Evolutionary conservation across 768 basidiomycete species (phyloP).

Genomic region (Podaxis pistillaris): DNA sequence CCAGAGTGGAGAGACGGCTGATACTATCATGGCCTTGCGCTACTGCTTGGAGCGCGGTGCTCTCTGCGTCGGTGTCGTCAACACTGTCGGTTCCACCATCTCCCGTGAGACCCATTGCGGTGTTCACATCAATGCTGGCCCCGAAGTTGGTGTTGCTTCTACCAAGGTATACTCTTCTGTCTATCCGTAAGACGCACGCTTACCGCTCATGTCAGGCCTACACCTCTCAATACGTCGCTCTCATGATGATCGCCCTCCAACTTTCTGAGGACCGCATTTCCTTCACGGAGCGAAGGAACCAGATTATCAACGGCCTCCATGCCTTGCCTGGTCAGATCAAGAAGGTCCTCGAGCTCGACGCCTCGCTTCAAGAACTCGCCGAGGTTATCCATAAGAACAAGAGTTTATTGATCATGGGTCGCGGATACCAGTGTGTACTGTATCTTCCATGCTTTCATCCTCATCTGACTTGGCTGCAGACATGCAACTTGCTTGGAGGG

Average conservation of each 20-base stretch:
- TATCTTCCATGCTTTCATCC: background rate
- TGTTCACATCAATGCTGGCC: constrained; percentile 99
- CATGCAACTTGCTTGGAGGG: constrained; percentile 98
- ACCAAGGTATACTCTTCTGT: constrained; percentile 67
- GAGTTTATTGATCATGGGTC: constrained; percentile 92
- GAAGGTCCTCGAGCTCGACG: constrained; percentile 79
- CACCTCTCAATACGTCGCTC: constrained; percentile 97
- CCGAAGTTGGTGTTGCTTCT: constrained; percentile 98
- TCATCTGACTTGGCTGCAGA: constrained; percentile 30
- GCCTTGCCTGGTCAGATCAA: constrained; percentile 89
- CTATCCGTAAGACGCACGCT: background rate
- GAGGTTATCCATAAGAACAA: constrained; percentile 78
- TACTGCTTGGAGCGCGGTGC: constrained; percentile 98
- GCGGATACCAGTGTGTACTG: constrained; percentile 85
- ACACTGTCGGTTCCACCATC: constrained; percentile 96
- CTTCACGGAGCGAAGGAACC: constrained; percentile 82
- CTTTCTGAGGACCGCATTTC: constrained; percentile 96
- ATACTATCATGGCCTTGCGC: constrained; percentile 92
- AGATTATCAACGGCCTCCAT: constrained; percentile 92
- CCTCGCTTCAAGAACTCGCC: constrained; percentile 76
- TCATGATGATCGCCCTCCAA: constrained; percentile 98
- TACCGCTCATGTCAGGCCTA: constrained; percentile 62
- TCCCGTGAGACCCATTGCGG: constrained; percentile 99
- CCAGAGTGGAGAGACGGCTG: constrained; percentile 98
- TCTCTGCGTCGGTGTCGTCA: constrained; percentile 95